A percentile compares a stretch with the other conserved stretches of the same genome.
Evolutionary conservation across 257 asterid genomes (phyloP).

Genomic region (Solanum pennellii): DNA sequence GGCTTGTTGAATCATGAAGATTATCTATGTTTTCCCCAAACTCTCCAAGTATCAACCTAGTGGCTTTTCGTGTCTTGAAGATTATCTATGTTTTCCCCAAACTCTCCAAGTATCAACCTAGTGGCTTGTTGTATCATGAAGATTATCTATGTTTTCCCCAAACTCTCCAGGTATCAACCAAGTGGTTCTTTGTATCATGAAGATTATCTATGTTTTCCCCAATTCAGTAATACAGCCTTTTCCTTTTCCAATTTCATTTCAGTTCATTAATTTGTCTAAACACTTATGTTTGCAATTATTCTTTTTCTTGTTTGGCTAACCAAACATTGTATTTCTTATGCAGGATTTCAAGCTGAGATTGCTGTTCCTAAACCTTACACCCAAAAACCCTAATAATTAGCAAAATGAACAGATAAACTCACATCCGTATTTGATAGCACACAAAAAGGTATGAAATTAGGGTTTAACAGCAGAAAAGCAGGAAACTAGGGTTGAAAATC

Average conservation of each 20-base stretch:
- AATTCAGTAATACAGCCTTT: background rate
- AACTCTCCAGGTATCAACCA: background rate
- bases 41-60: too few relatives aligned
- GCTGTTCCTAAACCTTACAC: background rate
- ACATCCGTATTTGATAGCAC: background rate
- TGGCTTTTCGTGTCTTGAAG: too few relatives aligned
- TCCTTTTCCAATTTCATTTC: background rate
- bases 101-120: too few relatives aligned
- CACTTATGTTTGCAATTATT: background rate
- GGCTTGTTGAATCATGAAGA: too few relatives aligned
- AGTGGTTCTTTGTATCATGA: background rate
- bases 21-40: too few relatives aligned
- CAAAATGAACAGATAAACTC: background rate
- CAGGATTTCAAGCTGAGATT: background rate
- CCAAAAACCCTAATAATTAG: background rate
- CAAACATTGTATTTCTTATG: background rate
- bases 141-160: too few relatives aligned
- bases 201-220: background rate
- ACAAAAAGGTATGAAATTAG: background rate
- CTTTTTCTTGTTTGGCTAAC: background rate
- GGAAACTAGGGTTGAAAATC: background rate
- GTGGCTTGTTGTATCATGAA: too few relatives aligned
- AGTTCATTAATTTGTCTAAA: background rate
- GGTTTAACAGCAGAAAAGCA: background rate
- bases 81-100: too few relatives aligned